Conservation (phyloP, 495 filamentous ascomycete genomes). For the Talaromyces proteolyticus region DNA sequence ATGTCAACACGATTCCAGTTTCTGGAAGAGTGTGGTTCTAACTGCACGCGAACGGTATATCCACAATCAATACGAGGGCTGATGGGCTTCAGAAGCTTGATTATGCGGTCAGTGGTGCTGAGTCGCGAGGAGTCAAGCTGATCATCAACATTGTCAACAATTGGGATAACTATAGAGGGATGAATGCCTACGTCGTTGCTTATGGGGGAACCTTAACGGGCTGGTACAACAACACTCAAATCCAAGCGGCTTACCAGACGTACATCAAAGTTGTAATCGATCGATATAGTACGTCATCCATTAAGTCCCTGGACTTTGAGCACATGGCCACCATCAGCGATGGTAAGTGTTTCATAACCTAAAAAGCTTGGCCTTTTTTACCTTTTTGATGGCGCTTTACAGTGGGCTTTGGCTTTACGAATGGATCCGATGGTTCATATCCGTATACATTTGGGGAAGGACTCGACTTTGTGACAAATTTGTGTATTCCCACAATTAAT, state of each 20-base stretch:
- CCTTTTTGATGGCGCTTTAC: slow-evolving; percentile 22
- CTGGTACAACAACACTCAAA: slow-evolving; percentile 52
- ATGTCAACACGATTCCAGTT: slow-evolving; percentile 41
- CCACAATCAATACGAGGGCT: slow-evolving; percentile 60
- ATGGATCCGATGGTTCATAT: slow-evolving; percentile 44
- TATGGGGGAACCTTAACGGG: slow-evolving; percentile 49
- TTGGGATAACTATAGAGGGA: slow-evolving; percentile 63
- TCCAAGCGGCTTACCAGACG: slow-evolving; percentile 53
- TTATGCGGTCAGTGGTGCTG: slow-evolving; percentile 56
- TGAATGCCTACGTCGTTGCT: slow-evolving; percentile 54
- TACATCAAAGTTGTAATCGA: slow-evolving; percentile 59
- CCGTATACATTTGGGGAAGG: slow-evolving; percentile 56
- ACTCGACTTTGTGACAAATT: slow-evolving; percentile 56
- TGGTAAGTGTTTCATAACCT: slow-evolving; percentile 9
- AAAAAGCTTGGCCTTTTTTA: slow-evolving; percentile 35
- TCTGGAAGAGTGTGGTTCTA: slow-evolving; percentile 56
- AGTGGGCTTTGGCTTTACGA: slow-evolving; percentile 38
- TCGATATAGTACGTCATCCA: slow-evolving; percentile 49
- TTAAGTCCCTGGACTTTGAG: slow-evolving; percentile 55
- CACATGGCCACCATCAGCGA: slow-evolving; percentile 69
- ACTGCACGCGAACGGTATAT: slow-evolving; percentile 41
- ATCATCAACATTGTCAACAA: slow-evolving; percentile 54
- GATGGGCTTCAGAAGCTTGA: slow-evolving; percentile 64
- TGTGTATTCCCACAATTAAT: slow-evolving; percentile 52
- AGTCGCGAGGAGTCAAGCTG: slow-evolving; percentile 52